Conservation (phyloP, 495 filamentous ascomycete genomes). For the Annulohypoxylon nitens region DNA sequence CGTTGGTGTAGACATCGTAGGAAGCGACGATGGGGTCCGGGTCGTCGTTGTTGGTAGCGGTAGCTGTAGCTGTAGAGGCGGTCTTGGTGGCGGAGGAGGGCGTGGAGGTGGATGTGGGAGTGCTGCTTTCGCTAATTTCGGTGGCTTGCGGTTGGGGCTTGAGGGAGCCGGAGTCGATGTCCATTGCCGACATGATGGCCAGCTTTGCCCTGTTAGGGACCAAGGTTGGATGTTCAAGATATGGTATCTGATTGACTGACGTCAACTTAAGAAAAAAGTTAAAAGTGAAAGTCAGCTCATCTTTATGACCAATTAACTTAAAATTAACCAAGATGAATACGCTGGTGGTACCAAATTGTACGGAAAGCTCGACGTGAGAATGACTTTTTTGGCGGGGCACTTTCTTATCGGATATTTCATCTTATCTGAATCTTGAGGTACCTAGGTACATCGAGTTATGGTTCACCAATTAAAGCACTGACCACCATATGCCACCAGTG, state of each 20-base stretch:
- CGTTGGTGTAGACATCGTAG: constrained; percentile 64
- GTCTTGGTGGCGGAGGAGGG: not conserved
- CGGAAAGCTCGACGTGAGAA: constrained; percentile 2
- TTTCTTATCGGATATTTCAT: constrained; percentile 40
- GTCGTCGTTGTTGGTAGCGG: constrained; percentile 4
- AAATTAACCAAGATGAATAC: not conserved
- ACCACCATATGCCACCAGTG: not conserved
- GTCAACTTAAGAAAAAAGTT: not conserved
- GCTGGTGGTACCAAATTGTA: not conserved
- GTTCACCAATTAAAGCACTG: not conserved
- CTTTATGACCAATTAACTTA: constrained; percentile 8
- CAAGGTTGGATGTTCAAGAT: not conserved
- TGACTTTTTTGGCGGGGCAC: constrained; percentile 47
- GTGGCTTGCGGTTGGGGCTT: not conserved
- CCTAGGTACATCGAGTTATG: not conserved
- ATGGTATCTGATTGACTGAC: not conserved
- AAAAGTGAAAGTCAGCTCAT: constrained; percentile 8
- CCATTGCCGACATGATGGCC: constrained; percentile 16
- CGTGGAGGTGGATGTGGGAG: not conserved
- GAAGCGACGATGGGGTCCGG: constrained; percentile 60
- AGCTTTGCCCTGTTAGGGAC: not conserved
- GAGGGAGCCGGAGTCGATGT: constrained; percentile 14
- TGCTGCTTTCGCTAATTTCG: constrained; percentile 14
- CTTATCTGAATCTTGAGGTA: constrained; percentile 33
- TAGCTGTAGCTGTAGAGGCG: not conserved